Base-by-base conservation (phyloP, 2,329 filamentous ascomycete genomes). In the Fusarium sp. region DNA sequence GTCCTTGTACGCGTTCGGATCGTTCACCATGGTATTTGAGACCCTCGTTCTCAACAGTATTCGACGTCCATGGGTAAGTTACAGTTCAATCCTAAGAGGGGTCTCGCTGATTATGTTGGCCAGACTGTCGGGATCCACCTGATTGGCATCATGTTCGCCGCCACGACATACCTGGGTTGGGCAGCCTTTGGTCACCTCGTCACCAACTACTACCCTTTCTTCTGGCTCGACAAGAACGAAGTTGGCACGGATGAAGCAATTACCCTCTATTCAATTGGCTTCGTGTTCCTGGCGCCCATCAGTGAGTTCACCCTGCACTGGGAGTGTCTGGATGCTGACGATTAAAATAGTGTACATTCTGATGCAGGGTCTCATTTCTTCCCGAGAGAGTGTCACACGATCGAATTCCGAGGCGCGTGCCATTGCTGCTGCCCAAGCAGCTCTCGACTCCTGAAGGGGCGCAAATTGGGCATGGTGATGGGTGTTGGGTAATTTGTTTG, bases 31-130 rank as follows among this genome's bases (percentile, higher is more conserved):
- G 66, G 65, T 81, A 11, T 57, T 82, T 31, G 85, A 87, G 77
- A 80, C 83, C 1, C 58, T 84, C 33, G 78, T 80, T 58, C 78
- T 87, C 77, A 87, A 87, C 76, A 86, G 84, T 72, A 85, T 87
- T 77, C 84, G 83, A 69, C 81, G 83, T 52, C 84, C 82, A 52
- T 80, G 79, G 47, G 85, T 86, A 73, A 74, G 83, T 75, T 15
- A 24, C 18, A 15, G 7, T 24, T n/a, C 29, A 10, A 12, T 7
- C 3, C 4, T 5, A 16, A 13, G 3, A 18, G 11, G 3, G 16
- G 3, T n/a, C 7, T 15, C 56, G 15, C 28, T 28, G 46, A 75
- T 72, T 12, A 75, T 63, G 4, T 31, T 47, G 52, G 21, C 5
- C 52, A 87, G 85, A 79, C 83, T 26, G 79, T 85, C 20, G 78